Percentiles rank a stretch among this genome's conserved stretches.
These are phyloP conservation scores for Fusarium sterilihyphosum DNA, from an alignment of 2,329 filamentous ascomycete species.

Conservation along the genomic window DNA sequence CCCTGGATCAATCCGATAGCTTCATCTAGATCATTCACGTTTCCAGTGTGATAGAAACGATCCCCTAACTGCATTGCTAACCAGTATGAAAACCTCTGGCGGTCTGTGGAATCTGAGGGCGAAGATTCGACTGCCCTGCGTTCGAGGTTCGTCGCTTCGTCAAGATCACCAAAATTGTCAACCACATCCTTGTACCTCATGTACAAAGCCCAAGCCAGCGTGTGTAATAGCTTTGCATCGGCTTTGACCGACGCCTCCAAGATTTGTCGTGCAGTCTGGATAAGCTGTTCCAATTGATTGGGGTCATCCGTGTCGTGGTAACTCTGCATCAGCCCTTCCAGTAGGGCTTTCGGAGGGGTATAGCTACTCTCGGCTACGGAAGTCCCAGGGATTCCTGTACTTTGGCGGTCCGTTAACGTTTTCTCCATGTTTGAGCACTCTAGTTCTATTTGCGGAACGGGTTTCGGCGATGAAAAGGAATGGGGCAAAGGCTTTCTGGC, in stretches of 20 bases:
- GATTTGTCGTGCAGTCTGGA: background rate
- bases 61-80: background rate
- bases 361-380: too few species aligned
- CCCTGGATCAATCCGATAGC: background rate
- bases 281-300: background rate
- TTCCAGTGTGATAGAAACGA: background rate
- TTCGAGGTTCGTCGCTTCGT: background rate
- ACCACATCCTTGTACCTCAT: background rate
- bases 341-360: rapidly evolving
- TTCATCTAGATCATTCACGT: background rate
- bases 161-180: background rate
- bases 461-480: background rate
- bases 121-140: background rate
- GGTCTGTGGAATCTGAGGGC: background rate
- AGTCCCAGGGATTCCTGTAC: rapidly evolving
- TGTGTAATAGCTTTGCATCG: background rate
- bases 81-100: background rate
- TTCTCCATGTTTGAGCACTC: rapidly evolving
- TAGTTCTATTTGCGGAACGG: rapidly evolving
- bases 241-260: rapidly evolving
- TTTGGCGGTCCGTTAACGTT: rapidly evolving
- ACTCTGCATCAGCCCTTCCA: rapidly evolving
- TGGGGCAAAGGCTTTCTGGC: too few species aligned
- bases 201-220: background rate
- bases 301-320: background rate